Evolutionary conservation across 129 eudicot species (phyloP).

Genomic region (Erigeron canadensis): DNA sequence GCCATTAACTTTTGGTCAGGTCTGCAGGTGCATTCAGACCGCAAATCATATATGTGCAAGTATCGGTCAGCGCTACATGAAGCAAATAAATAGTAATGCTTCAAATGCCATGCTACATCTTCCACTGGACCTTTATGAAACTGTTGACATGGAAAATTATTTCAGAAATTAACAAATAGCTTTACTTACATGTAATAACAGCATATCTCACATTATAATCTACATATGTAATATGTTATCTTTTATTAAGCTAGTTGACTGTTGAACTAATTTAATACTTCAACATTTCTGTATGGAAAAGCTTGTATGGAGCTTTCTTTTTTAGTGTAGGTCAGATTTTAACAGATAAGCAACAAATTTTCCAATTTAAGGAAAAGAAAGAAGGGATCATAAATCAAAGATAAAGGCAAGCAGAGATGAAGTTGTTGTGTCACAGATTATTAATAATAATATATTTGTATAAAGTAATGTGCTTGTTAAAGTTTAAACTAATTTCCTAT

Average conservation of each 20-base stretch:
- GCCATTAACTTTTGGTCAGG: slow-evolving; percentile 69
- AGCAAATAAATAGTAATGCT: slow-evolving; percentile 70
- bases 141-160: slow-evolving; percentile 28
- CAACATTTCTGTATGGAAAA: too few relatives aligned
- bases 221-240: slow-evolving; percentile 2
- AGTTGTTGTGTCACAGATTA: background rate
- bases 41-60: slow-evolving; percentile 79
- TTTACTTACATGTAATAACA: background rate
- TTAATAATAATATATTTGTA: background rate
- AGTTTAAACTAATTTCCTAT: too few relatives aligned
- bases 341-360: background rate
- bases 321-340: background rate
- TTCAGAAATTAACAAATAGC: background rate
- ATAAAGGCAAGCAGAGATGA: too few relatives aligned
- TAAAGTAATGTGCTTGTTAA: too few relatives aligned
- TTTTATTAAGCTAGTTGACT: background rate
- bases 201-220: background rate
- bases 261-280: too few relatives aligned
- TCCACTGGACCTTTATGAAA: slow-evolving; percentile 68
- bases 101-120: slow-evolving; percentile 88
- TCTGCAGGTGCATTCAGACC: slow-evolving; percentile 43
- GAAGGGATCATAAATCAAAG: background rate
- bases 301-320: background rate
- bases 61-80: slow-evolving; percentile 82
- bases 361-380: background rate